A percentile compares a stretch with the other conserved stretches of the same genome.
phyloP scores from a whole-genome alignment of 108 stramenopile genomes.

The Aurantiochytrium sp. region DNA sequence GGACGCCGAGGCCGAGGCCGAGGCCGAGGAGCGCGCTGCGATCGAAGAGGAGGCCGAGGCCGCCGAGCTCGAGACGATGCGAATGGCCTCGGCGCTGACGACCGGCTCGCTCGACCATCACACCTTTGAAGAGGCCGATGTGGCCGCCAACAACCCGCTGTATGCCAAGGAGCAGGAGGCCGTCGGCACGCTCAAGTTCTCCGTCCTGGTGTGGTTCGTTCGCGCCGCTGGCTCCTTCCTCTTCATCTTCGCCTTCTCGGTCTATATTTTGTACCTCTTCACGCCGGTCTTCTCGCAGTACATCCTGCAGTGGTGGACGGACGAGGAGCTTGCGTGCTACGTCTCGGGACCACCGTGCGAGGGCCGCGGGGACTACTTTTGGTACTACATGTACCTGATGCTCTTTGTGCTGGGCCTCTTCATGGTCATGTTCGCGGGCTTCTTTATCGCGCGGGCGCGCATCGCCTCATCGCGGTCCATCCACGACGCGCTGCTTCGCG shows the following conservation, averaged over 20 bases:
- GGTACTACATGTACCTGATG: constrained; percentile 67
- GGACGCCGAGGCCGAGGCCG: background rate
- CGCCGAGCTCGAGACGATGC: background rate
- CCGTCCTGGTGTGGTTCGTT: background rate
- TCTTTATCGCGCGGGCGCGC: constrained; percentile 55
- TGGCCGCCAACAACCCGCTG: background rate
- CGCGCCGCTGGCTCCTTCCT: background rate
- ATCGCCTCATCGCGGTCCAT: constrained; percentile 50
- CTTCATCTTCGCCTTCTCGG: background rate
- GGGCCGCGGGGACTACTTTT: background rate
- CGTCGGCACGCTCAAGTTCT: background rate
- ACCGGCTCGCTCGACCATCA: background rate
- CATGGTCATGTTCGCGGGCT: background rate
- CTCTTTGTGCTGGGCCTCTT: constrained; percentile 40
- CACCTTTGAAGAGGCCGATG: background rate
- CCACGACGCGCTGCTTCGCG: constrained; percentile 35
- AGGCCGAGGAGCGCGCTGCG: background rate
- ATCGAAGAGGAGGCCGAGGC: background rate
- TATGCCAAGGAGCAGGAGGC: constrained; percentile 23
- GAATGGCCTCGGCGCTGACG: background rate
- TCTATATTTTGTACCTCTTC: constrained; percentile 15
- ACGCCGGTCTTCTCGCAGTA: constrained; percentile 28
- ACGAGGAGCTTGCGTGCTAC: background rate
- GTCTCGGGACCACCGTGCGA: background rate
- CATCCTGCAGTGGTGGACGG: constrained; percentile 31